A percentile compares a stretch with the other conserved stretches of the same genome.
Conservation (phyloP, 1,284 basidiomycete genomes). For the Ustilago cynodontis region DNA sequence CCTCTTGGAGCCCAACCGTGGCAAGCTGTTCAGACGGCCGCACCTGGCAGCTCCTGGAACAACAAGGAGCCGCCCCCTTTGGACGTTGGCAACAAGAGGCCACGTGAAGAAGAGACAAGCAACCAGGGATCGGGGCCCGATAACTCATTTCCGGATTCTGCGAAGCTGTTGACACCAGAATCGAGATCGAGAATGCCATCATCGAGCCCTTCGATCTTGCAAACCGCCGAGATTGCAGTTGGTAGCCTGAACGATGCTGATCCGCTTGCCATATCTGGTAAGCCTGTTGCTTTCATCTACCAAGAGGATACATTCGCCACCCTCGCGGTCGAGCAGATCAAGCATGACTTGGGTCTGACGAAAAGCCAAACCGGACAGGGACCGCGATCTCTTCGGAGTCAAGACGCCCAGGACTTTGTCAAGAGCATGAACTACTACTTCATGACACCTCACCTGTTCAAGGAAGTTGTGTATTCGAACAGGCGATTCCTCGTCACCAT, state of each 20-base stretch:
- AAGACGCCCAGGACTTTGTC: neutral
- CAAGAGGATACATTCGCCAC: neutral
- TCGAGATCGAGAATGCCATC: neutral
- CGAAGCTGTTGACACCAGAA: neutral
- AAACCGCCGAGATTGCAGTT: neutral
- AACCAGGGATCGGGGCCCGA: neutral
- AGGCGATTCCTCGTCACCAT: neutral
- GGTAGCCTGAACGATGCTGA: neutral
- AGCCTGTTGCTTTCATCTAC: neutral
- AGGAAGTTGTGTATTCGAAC: neutral
- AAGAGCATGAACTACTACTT: neutral
- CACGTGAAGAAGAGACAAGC: neutral
- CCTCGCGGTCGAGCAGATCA: neutral
- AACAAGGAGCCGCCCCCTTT: neutral
- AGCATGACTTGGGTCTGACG: neutral
- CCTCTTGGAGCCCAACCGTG: too few species aligned
- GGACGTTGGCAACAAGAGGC: neutral
- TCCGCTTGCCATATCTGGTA: neutral
- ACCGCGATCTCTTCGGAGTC: neutral
- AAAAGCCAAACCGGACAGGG: fast-evolving
- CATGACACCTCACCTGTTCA: neutral
- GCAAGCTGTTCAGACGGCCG: too few species aligned
- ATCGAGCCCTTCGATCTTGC: neutral
- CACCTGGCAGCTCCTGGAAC: neutral
- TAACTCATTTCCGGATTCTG: neutral